Conservation (phyloP, 2,329 filamentous ascomycete species). For the Hysterium pulicare region DNA sequence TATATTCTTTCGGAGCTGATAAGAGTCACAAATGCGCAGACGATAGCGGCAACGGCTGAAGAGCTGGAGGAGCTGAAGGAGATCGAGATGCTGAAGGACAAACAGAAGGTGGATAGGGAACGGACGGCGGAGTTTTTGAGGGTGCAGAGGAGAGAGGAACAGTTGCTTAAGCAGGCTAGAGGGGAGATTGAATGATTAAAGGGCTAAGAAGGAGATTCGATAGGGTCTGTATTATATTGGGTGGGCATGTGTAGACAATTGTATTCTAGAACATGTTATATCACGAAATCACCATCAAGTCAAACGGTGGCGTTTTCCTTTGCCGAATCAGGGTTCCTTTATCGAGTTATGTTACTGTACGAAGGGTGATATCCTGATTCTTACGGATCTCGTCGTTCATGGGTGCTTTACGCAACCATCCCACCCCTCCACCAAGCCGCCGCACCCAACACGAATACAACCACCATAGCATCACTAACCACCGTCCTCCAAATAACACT, state of each 20-base stretch:
- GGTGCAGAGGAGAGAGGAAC: conserved; percentile 61
- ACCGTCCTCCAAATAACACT: conserved; percentile 69
- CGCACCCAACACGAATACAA: conserved; percentile 70
- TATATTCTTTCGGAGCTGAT: conserved; percentile 64
- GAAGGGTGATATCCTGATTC: too few species aligned
- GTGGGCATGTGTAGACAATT: too few species aligned
- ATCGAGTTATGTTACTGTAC: too few species aligned
- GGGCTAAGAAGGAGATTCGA: not conserved
- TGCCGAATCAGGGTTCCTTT: too few species aligned
- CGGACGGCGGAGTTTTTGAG: conserved; percentile 52
- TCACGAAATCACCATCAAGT: too few species aligned
- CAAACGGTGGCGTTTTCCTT: too few species aligned
- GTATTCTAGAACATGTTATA: too few species aligned
- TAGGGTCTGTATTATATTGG: not conserved
- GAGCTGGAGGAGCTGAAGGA: conserved; percentile 59
- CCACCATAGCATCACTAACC: conserved; percentile 68
- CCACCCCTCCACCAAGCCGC: conserved; percentile 48
- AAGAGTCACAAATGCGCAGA: conserved; percentile 57
- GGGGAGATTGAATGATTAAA: conserved; percentile 35
- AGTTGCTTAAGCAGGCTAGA: conserved; percentile 54
- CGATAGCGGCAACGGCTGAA: conserved; percentile 55
- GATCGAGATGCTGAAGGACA: conserved; percentile 53
- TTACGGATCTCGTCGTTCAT: too few species aligned
- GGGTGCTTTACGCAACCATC: conserved; percentile 15
- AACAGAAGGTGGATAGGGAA: conserved; percentile 54